Percentiles rank a stretch among this genome's conserved stretches.
Evolutionary conservation across 1,139 yeast genomes (phyloP).

Genomic region (Yamadazyma triangularis): DNA sequence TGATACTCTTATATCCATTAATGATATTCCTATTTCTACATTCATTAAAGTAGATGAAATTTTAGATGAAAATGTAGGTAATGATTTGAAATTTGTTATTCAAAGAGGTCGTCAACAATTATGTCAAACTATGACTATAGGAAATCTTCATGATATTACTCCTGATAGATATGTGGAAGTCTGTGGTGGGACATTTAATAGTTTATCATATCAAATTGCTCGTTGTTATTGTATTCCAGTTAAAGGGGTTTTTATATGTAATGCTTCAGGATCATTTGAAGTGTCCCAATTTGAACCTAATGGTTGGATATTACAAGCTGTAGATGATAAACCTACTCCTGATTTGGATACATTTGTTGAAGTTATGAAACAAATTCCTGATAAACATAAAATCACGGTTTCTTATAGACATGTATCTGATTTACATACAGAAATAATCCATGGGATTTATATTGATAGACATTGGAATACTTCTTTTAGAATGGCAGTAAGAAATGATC

Average conservation of each 20-base stretch:
- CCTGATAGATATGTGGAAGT: slow-evolving; percentile 79
- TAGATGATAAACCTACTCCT: slow-evolving; percentile 72
- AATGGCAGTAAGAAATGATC: slow-evolving; percentile 72
- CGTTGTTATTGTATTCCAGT: slow-evolving; percentile 81
- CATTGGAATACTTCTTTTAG: slow-evolving; percentile 79
- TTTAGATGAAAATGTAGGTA: slow-evolving; percentile 66
- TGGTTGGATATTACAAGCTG: slow-evolving; percentile 71
- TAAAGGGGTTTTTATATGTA: slow-evolving; percentile 74
- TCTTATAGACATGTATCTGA: slow-evolving; percentile 78
- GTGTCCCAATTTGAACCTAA: slow-evolving; percentile 54
- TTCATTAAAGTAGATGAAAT: slow-evolving; percentile 83
- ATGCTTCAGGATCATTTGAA: slow-evolving; percentile 76
- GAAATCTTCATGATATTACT: slow-evolving; percentile 76
- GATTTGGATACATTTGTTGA: slow-evolving; percentile 71
- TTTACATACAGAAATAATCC: slow-evolving; percentile 65
- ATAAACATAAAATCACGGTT: slow-evolving; percentile 66
- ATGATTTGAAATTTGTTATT: slow-evolving; percentile 51
- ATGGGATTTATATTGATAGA: slow-evolving; percentile 68
- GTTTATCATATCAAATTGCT: slow-evolving; percentile 84
- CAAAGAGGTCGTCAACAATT: slow-evolving; percentile 72
- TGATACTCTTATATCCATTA: slow-evolving; percentile 73
- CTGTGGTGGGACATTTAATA: slow-evolving; percentile 83
- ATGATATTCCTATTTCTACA: slow-evolving; percentile 60
- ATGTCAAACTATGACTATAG: slow-evolving; percentile 50
- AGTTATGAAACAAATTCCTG: slow-evolving; percentile 76